phyloP scores from a whole-genome alignment of 2,329 filamentous ascomycete genomes.

The Nigrospora sphaerica region DNA sequence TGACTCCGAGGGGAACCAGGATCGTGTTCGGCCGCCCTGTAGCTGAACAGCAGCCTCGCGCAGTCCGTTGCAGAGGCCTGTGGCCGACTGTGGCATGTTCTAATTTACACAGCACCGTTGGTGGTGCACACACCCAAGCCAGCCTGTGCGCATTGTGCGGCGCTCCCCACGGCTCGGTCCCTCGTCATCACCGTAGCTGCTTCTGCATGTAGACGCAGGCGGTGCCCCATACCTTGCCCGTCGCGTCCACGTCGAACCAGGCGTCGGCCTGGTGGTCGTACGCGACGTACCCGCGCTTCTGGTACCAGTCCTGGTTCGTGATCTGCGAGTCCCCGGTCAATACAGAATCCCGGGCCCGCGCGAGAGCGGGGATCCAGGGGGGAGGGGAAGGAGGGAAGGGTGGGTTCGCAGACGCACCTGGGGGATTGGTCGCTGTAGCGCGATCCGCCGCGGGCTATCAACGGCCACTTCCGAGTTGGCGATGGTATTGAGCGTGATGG shows the following conservation, averaged over 20 bases:
- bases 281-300: conserved; percentile 12
- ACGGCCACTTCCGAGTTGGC: conserved; percentile 9
- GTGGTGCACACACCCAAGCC: too few relatives aligned
- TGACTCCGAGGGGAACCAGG: too few relatives aligned
- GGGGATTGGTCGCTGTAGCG: conserved; percentile 7
- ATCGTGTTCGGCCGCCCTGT: too few relatives aligned
- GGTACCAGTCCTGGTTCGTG: conserved; percentile 17
- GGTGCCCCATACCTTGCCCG: conserved; percentile 11
- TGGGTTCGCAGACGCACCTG: conserved; percentile 4
- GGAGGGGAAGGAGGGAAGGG: not conserved
- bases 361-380: not conserved
- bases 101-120: too few relatives aligned
- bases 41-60: too few relatives aligned
- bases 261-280: conserved; percentile 8
- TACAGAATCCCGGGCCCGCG: not conserved
- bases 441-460: conserved; percentile 13
- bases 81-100: too few relatives aligned
- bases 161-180: not conserved
- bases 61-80: too few relatives aligned
- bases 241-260: conserved; percentile 13
- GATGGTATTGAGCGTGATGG: conserved; percentile 15
- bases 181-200: conserved; percentile 3
- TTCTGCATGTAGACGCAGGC: conserved; percentile 9
- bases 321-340: conserved; percentile 7
- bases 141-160: too few relatives aligned